phyloP scores from a whole-genome alignment of 2,329 filamentous ascomycete genomes.

The Colletotrichum euphorbiae region DNA sequence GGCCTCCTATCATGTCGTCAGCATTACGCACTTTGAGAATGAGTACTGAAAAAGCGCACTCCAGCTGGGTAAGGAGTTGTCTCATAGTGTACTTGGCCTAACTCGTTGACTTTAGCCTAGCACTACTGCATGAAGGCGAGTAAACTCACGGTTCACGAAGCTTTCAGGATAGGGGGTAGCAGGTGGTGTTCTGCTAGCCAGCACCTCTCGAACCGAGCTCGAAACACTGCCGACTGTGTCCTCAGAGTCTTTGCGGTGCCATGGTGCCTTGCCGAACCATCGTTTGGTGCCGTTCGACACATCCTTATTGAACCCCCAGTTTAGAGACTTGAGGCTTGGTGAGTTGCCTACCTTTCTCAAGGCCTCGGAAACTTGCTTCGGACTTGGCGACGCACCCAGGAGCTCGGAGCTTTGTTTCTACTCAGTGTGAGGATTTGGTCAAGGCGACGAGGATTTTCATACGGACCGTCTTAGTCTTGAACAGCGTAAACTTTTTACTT shows the following conservation, averaged over 20 bases:
- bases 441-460: neutral
- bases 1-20: constrained; percentile 55
- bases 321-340: constrained; percentile 11
- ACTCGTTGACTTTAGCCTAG: constrained; percentile 3
- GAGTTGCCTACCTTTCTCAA: neutral
- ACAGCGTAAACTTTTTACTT: neutral
- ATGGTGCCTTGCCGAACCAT: constrained; percentile 48
- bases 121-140: neutral
- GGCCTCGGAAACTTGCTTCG: neutral
- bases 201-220: constrained; percentile 55
- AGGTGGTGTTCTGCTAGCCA: constrained; percentile 52
- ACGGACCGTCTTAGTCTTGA: constrained; percentile 21
- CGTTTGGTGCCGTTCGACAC: neutral
- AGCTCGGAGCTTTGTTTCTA: neutral
- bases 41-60: constrained; percentile 40
- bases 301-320: constrained; percentile 27
- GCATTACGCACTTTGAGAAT: too few relatives aligned
- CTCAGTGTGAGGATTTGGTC: neutral
- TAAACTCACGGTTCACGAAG: constrained; percentile 3
- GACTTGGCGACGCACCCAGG: neutral
- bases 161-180: constrained; percentile 44
- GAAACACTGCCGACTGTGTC: constrained; percentile 54
- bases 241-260: constrained; percentile 53
- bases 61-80: constrained; percentile 50
- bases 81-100: constrained; percentile 38